Evolutionary conservation across 1,284 basidiomycete species (phyloP).

Genomic region (Vanrija sp.): DNA sequence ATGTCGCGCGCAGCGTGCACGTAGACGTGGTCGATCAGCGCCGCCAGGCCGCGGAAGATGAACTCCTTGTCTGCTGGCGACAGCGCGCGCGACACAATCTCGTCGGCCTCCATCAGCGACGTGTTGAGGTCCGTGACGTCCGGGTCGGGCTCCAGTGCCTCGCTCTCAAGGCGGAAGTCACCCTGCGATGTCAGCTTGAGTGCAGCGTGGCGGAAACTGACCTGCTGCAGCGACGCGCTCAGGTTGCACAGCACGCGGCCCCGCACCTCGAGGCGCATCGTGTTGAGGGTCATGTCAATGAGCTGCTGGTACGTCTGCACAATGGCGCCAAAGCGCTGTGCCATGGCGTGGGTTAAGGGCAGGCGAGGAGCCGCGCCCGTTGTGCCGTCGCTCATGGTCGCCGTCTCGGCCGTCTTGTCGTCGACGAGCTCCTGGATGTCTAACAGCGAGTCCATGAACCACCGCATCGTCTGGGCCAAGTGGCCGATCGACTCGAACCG

Average conservation of each 20-base stretch:
- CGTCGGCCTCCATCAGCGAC: slow-evolving; percentile 73
- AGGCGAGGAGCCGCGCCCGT: slow-evolving; percentile 60
- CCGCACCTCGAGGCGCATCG: slow-evolving; percentile 82
- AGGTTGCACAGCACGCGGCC: slow-evolving; percentile 81
- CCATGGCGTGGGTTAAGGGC: slow-evolving; percentile 80
- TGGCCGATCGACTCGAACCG: slow-evolving; percentile 73
- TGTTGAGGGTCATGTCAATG: slow-evolving; percentile 79
- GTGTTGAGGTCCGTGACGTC: slow-evolving; percentile 83
- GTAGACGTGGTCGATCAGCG: slow-evolving; percentile 78
- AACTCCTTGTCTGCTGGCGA: slow-evolving; percentile 68
- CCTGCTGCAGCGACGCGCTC: slow-evolving; percentile 69
- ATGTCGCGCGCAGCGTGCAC: slow-evolving; percentile 71
- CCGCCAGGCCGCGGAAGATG: slow-evolving; percentile 79
- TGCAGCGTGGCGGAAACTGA: slow-evolving; percentile 36
- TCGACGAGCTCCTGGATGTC: slow-evolving; percentile 63
- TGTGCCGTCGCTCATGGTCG: slow-evolving; percentile 37
- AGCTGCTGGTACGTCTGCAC: slow-evolving; percentile 85
- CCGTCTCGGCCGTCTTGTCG: slow-evolving; percentile 54
- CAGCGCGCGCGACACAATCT: slow-evolving; percentile 61
- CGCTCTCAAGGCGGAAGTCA: slow-evolving; percentile 73
- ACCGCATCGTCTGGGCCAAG: slow-evolving; percentile 78
- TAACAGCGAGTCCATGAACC: slow-evolving; percentile 70
- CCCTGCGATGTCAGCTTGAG: slow-evolving; percentile 55
- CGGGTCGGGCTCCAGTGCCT: slow-evolving; percentile 84
- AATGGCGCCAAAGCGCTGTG: slow-evolving; percentile 80